Base-by-base conservation (phyloP, 495 filamentous ascomycete genomes). In the Hypoxylon perforatum region DNA sequence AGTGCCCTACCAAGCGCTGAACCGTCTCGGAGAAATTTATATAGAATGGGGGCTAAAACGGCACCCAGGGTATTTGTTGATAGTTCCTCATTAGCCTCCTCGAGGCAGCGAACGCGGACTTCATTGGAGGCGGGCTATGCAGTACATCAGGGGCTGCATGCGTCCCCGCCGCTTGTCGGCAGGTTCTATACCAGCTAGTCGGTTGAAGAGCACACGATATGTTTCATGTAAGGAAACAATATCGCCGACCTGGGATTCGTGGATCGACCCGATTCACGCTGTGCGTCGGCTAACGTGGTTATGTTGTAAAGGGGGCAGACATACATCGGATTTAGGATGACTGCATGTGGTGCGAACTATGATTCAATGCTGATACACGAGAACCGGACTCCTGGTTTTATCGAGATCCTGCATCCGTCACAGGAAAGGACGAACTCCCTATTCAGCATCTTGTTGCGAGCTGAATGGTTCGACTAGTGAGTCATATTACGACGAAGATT, bases 151-250 rank as follows among this genome's bases (percentile, higher is more conserved):
- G 77, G 25, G 62, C 73, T 19, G 62, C 64, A 47, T 86, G 84
- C 63, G 66, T 66, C 3, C 75, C 68, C 9, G 77, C 77, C 1
- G 78, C 83, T 65, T 84, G 80, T 80, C 73, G 76, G 36, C 76
- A 83, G 65, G 78, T 80, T n/a, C 0, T 86, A 82, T 63, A 80
- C 81, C 15, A 72, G 81, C 57, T 82, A 80, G 58, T 64, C 85
- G 7, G 79, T 84, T 9, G 72, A 81, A 52, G 3, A 80, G 82
- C 64, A 67, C 82, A 45, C 61, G 78, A 63, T 75, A 74, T 55
- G 84, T 86, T 70, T n/a, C n/a, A 28, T 11, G 22, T 15, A 52
- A 64, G 80, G 80, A 9, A 80, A 82, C 22, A 66, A 70, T 0
- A 72, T 84, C 30, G 76, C 75, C 10, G 73, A 80, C 61, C 36